Percentiles rank a stretch among this genome's conserved stretches.
Evolutionary conservation across 225 moss, liverwort and hornwort genomes (phyloP).

Genomic region (Pseudisothecium myosuroides): DNA sequence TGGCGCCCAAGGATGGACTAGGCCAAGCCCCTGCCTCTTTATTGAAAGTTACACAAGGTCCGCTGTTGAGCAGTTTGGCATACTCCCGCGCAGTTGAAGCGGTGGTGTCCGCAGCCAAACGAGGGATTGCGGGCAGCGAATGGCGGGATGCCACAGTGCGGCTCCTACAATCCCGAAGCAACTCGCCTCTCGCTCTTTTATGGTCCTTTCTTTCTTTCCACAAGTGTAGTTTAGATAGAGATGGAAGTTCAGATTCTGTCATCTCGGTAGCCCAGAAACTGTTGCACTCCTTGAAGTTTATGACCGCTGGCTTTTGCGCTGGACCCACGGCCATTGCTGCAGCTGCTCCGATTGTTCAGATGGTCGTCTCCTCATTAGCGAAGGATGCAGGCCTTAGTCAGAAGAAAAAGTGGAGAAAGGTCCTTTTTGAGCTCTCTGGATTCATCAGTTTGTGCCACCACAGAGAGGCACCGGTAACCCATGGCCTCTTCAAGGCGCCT

Average conservation of each 20-base stretch:
- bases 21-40: background rate
- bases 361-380: background rate
- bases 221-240: background rate
- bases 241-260: background rate
- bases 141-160: conserved; percentile 29
- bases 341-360: conserved; percentile 20
- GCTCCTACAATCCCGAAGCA: conserved; percentile 31
- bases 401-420: conserved; percentile 17
- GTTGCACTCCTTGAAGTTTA: conserved; percentile 18
- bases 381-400: background rate
- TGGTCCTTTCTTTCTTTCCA: conserved; percentile 31
- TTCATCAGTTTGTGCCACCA: conserved; percentile 36
- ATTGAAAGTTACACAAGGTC: conserved; percentile 13
- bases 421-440: conserved; percentile 25
- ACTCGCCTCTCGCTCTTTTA: conserved; percentile 32
- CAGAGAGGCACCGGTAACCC: background rate
- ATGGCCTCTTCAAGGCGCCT: conserved; percentile 23
- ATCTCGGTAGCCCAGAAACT: conserved; percentile 12
- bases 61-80: conserved; percentile 18
- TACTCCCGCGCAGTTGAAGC: conserved; percentile 46
- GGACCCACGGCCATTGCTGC: conserved; percentile 32
- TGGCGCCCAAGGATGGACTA: background rate
- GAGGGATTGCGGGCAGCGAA: background rate
- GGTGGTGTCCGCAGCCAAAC: conserved; percentile 19
- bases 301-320: conserved; percentile 18